Evolutionary conservation across 805 yeast species (phyloP), one percentile per base, ranked within the genome.

Genomic region (Yarrowia alimentaria): DNA sequence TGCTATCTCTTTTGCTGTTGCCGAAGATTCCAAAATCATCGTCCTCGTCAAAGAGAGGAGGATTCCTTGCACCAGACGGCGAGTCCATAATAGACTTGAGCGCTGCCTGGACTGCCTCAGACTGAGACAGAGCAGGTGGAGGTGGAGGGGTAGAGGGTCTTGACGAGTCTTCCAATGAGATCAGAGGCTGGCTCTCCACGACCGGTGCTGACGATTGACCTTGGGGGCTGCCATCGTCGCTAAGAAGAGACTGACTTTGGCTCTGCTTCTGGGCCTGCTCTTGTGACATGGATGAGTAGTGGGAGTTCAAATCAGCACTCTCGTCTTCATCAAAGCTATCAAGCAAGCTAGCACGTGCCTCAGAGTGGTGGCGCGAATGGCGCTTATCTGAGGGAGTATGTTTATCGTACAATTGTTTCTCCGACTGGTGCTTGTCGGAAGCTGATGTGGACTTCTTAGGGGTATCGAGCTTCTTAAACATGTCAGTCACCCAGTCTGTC

Each of bases 91-190:
- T 81, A 55, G 80, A 78, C 20, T 74, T 75, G 52, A 83, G 73
- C 3, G 85, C 88, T 60, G 77, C 80, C 59, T 81, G 85, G 14
- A 83, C 84, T 0, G 87, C 86, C 48, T 71, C 69, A 5, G 80
- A 64, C 0, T 77, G 81, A 21, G 54, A 56, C 11, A 57, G 58
- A n/a, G 58, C 60, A 9, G 57, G 57, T 21, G 19, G 35, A 11
- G 25, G 19, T 10, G 47, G 33, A 13, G 47, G 47, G 3, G 47
- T 40, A 3, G 17, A 14, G 5, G 33, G 33, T 28, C 47, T 19
- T 4, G 47, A 8, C 10, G 25, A 10, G 19, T 28, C 47, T 2
- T 40, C 47, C 24, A 40, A 14, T 8, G 47, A 40, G 6, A 26
- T 28, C 25, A 28, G 9, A 9, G 47, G 33, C 7, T 22, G 10